A percentile compares a stretch with the other conserved stretches of the same genome.
Evolutionary conservation across 176 grass and related monocot genomes (phyloP).

Genomic region (Carex scoparia): DNA sequence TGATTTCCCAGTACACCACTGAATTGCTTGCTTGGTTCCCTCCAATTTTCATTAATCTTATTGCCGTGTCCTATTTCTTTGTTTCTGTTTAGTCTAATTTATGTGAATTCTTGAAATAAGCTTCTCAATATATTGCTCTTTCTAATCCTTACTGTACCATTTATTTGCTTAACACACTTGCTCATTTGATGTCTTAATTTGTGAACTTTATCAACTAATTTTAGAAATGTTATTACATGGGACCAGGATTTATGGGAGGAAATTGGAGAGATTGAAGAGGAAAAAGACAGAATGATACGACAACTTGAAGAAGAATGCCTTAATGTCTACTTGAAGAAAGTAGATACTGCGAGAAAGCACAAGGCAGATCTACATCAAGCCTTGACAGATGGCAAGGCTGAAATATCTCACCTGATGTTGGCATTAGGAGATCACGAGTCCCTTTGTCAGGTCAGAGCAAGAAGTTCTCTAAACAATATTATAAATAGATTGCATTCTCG

Average conservation of each 20-base stretch:
- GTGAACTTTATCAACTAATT: not conserved
- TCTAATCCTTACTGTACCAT: not conserved
- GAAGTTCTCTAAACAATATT: no score
- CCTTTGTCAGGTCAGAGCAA: slow-evolving; percentile 41
- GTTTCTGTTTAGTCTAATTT: not conserved
- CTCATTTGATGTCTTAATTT: not conserved
- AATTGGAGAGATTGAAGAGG: slow-evolving; percentile 60
- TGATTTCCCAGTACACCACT: not conserved
- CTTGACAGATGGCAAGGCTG: slow-evolving; percentile 47
- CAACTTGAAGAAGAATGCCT: slow-evolving; percentile 80
- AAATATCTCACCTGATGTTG: slow-evolving; percentile 53
- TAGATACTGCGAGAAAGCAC: slow-evolving; percentile 44
- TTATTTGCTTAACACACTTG: not conserved
- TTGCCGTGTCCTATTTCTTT: not conserved
- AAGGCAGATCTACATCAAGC: slow-evolving; percentile 54
- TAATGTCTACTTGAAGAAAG: slow-evolving; percentile 64
- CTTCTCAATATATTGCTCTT: not conserved
- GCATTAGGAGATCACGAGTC: slow-evolving; percentile 73
- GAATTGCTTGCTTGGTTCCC: not conserved
- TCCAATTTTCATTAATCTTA: not conserved
- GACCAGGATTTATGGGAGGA: slow-evolving; percentile 70
- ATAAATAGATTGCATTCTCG: no score
- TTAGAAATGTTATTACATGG: not conserved
- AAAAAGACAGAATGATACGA: slow-evolving; percentile 66
- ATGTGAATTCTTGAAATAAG: not conserved